phyloP scores from a whole-genome alignment of 1,284 basidiomycete species.

The Moesziomyces globuligerus region DNA sequence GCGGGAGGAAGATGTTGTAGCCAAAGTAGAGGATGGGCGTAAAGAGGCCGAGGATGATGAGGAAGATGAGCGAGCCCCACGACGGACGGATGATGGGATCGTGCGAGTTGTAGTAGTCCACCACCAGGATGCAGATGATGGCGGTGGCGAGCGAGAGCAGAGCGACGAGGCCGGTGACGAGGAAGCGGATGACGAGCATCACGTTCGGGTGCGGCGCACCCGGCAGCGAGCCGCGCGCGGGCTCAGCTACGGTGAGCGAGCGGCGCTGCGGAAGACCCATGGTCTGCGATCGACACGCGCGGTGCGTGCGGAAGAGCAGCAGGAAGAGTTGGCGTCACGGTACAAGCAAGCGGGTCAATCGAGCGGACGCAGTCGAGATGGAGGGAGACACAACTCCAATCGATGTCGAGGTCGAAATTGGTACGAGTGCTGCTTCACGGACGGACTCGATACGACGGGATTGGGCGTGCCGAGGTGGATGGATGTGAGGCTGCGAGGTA shows the following conservation, averaged over 20 bases:
- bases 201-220: conserved; percentile 60
- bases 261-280: conserved; percentile 63
- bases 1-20: conserved; percentile 66
- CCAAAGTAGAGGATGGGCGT: conserved; percentile 67
- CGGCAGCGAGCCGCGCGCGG: conserved; percentile 29
- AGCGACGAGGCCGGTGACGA: conserved; percentile 62
- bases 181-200: conserved; percentile 60
- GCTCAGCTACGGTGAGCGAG: conserved; percentile 52
- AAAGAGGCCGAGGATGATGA: conserved; percentile 67
- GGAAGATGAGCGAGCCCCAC: conserved; percentile 68
- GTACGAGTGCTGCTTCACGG: no score
- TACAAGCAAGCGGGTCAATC: no score
- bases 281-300: neutral
- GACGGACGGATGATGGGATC: conserved; percentile 67
- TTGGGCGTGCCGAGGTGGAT: no score
- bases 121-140: conserved; percentile 63
- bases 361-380: neutral
- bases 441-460: no score
- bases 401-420: no score
- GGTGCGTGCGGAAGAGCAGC: neutral
- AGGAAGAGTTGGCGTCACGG: no score
- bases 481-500: neutral
- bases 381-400: no score
- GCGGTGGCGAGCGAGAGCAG: conserved; percentile 57
- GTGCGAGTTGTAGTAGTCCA: conserved; percentile 67